Base-by-base conservation (phyloP, 2,329 filamentous ascomycete genomes). In the Diaporthe batatas region DNA sequence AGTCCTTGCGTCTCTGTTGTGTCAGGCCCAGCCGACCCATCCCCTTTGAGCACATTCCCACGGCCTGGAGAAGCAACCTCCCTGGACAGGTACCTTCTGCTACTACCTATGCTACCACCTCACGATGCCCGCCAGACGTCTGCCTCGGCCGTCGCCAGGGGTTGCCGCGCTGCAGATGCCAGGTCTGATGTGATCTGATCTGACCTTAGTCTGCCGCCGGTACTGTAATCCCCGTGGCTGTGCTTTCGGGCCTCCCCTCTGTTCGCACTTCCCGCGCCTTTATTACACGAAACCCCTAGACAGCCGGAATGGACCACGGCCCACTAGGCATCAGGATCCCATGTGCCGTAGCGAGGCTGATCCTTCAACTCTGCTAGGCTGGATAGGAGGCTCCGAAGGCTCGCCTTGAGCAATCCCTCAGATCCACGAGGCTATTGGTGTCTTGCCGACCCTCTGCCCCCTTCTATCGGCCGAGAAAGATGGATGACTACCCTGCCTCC, bases 281-380 rank as follows among this genome's bases (percentile, higher is more conserved):
- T 53, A 34, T 42, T 53, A 34, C 29, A 42, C 32, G 69, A 23
- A 42, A 59, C 47, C 39, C 68, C 58, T 59, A 68, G 69, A 71
- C 57, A 54, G 25, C 62, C 68, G 49, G 59, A 54, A 44, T 71
- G 58, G 58, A 44, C 65, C 65, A 25, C 58, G 67, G 64, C 67
- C 55, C 68, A 54, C 58, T 67, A 74, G 73, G 70, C 73, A 72
- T 68, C 73, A 74, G 70, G 57, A 72, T 74, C 53, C 29, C 65
- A 74, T 72, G 72, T 70, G 39, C 70, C 70, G 65, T 72, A 72
- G 47, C 65, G 64, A 72, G 64, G 73, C 73, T 72, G 73, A 74
- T 74, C 73, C 70, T 74, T 74, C 73, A 65, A 21, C n/a, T 49
- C 54, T 55, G 44, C 57, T 67, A 62, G 44, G 62, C 70, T 72